Base-by-base conservation (phyloP, 306 rosid genomes). In the Lagenaria siceraria region DNA sequence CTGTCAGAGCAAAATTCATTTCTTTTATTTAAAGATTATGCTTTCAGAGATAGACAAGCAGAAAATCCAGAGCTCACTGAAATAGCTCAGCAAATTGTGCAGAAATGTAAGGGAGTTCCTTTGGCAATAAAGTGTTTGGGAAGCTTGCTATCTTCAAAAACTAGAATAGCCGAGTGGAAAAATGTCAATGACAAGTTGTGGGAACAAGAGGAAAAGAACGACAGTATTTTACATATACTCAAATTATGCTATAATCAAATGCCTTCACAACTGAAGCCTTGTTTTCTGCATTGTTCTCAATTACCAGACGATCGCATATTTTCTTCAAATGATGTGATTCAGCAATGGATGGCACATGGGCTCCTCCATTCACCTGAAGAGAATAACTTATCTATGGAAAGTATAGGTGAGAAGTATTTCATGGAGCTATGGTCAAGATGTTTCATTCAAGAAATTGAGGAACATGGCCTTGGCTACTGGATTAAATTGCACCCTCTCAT, bases 321-420 rank as follows among this genome's bases (percentile, higher is more conserved):
- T 9, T 29, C 60, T 31, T 31, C 62, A 40, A 51, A 49, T n/a
- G 61, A 49, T 19, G 3, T 25, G 63, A 74, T 74, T 74, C 62
- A 74, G 29, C 33, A 27, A 17, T 74, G 77, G 77, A 74, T 74
- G 63, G 77, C 77, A 74, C 25, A 74, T 29, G 77, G 77, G 27
- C 48, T 49, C 62, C 62, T 74, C 25, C 62, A 74, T 49, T 74
- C 61, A 54, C 43, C 61, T 5, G 10, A 69, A 43, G 75, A 48
- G 25, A 52, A 18, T 13, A 17, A 31, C 62, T 27, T 17, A 31
- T 10, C 60, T 53, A 14, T 52, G 77, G 63, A 74, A 74, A 19
- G 17, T 53, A 52, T 35, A 49, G 61, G 61, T 15, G 43, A 74
- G 60, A 29, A 35, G 29, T 74, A 74, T 29, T 74, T 74, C 77